Percentiles rank a stretch among this genome's conserved stretches.
These are phyloP conservation scores for Aspergillus aculeatinus DNA, from an alignment of 2,329 filamentous ascomycete species.

Conservation along the genomic window DNA sequence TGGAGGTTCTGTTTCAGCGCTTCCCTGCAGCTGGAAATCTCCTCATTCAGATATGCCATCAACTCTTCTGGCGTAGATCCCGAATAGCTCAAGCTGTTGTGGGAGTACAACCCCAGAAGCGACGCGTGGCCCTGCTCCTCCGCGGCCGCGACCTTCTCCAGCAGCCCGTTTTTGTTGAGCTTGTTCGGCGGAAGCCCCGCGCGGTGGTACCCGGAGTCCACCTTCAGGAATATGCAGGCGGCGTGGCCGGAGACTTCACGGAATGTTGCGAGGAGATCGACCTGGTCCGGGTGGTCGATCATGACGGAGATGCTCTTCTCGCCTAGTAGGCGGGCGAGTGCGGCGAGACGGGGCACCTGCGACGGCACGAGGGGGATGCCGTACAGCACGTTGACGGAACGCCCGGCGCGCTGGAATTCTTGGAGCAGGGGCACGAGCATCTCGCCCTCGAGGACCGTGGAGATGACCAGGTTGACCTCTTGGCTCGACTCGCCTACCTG, in stretches of 20 bases:
- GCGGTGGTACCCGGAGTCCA: slow-evolving; percentile 71
- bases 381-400: slow-evolving; percentile 67
- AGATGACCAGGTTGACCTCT: slow-evolving; percentile 65
- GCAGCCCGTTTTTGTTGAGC: slow-evolving; percentile 32
- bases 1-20: slow-evolving; percentile 25
- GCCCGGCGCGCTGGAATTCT: slow-evolving; percentile 55
- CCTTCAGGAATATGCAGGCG: slow-evolving; percentile 66
- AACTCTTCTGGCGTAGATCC: slow-evolving; percentile 57
- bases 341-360: slow-evolving; percentile 59
- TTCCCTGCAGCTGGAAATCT: slow-evolving; percentile 53
- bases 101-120: slow-evolving; percentile 68
- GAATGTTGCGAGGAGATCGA: slow-evolving; percentile 51
- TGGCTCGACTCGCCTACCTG: slow-evolving; percentile 62
- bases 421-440: slow-evolving; percentile 60
- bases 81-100: slow-evolving; percentile 70
- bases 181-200: slow-evolving; percentile 63
- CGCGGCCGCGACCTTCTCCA: slow-evolving; percentile 27
- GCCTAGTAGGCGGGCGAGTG: slow-evolving; percentile 57
- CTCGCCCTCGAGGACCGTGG: slow-evolving; percentile 73
- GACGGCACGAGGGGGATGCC: slow-evolving; percentile 67
- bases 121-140: slow-evolving; percentile 30
- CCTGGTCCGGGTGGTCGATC: slow-evolving; percentile 66
- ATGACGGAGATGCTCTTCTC: slow-evolving; percentile 61
- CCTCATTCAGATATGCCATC: slow-evolving; percentile 57
- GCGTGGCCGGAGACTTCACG: slow-evolving; percentile 44